Evolutionary conservation across 345 rosid genomes (phyloP), one percentile per base, ranked within the genome.

Genomic region (Trapa bicornis): DNA sequence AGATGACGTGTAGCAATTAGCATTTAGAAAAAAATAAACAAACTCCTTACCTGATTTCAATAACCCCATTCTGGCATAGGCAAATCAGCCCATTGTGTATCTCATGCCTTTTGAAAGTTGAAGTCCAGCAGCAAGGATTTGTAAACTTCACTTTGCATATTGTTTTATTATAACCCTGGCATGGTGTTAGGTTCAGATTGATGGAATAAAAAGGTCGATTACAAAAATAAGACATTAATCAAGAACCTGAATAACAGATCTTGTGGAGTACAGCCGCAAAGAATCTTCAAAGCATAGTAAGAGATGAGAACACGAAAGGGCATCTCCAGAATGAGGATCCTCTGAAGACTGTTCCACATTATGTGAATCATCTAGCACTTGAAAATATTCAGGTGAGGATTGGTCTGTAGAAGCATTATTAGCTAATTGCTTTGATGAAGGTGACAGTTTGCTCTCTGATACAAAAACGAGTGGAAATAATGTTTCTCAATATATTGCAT

Each of bases 81-180:
- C 83, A 68, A 67, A 87, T 77, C 69, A 90, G 76, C 69, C 92
- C 89, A 68, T 72, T 7, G 33, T 14, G 80, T 61, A 75, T 77
- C 67, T 71, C 83, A 72, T 78, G 80, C 72, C 77, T 89, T 74
- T 76, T 78, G 47, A 88, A 78, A 69, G 67, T 80, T 72, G 92
- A 71, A 71, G 85, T 79, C 97, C 96, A 91, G 78, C 92, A 83
- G 72, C 97, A 90, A 62, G 81, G 82, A 61, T 84, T 83, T 67
- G 67, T 74, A 70, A 82, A 85, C 69, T 76, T 81, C 68, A 85
- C 80, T 75, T 80, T 81, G 70, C 35, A 60, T 67, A 76, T 68
- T 70, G 84, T 75, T 69, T 80, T 80, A 63, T 60, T 66, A 56
- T 79, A 71, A 66, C 86, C 89, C 97, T 87, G 72, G 75, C 76